A percentile compares a stretch with the other conserved stretches of the same genome.
Evolutionary conservation across 768 basidiomycete genomes (phyloP).

Genomic region (Terana coerulea): DNA sequence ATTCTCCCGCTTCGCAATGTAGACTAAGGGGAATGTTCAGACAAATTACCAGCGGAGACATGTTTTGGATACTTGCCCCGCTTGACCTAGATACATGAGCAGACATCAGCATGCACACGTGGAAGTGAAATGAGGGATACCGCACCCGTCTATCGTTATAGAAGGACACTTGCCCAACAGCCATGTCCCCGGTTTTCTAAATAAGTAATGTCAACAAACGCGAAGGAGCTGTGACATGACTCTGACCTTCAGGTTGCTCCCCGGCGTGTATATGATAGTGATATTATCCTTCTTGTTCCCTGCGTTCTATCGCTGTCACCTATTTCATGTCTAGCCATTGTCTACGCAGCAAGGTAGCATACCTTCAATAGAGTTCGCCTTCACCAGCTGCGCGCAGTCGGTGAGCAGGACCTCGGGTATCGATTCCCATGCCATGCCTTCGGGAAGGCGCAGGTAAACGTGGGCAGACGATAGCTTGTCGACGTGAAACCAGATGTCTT

Average conservation of each 20-base stretch:
- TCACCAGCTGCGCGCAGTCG: constrained; percentile 94
- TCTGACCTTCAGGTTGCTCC: constrained; percentile 86
- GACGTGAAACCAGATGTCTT: constrained; percentile 94
- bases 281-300: constrained; percentile 96
- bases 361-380: constrained; percentile 98
- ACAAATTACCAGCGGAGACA: background rate
- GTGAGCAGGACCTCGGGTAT: constrained; percentile 74
- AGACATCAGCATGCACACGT: background rate
- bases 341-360: constrained; percentile 1
- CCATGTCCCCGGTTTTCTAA: constrained; percentile 98
- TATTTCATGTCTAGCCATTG: background rate
- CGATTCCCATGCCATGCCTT: constrained; percentile 81
- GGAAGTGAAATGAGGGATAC: background rate
- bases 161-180: constrained; percentile 93
- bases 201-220: background rate
- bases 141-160: constrained; percentile 83
- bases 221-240: constrained; percentile 5
- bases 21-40: constrained; percentile 42
- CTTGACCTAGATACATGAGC: constrained; percentile 55
- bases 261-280: constrained; percentile 92
- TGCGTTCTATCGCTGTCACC: constrained; percentile 28
- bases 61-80: constrained; percentile 44
- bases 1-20: constrained; percentile 82
- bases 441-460: constrained; percentile 90
- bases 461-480: constrained; percentile 97